These are phyloP conservation scores for Paramecium bursaria DNA, from an alignment of 73 alveolate genomes.

Conservation along the genomic window DNA sequence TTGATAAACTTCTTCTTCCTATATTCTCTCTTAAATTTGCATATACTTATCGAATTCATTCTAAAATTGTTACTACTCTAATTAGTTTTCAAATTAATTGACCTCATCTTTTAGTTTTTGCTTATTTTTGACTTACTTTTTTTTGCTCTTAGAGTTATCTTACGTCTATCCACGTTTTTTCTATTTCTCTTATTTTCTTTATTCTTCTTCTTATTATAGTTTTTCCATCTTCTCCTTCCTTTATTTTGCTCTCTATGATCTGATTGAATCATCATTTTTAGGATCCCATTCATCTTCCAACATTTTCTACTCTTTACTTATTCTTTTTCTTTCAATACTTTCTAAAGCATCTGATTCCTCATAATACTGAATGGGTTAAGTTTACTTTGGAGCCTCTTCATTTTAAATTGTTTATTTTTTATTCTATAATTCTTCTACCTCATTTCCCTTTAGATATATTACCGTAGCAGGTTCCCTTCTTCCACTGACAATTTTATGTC, in stretches of 20 bases:
- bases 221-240: constrained; percentile 37
- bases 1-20: constrained; percentile 20
- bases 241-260: constrained; percentile 19
- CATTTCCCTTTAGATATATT: constrained; percentile 34
- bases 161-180: neutral
- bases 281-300: constrained; percentile 65
- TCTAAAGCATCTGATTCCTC: neutral
- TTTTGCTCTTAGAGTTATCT: neutral
- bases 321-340: constrained; percentile 1
- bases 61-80: neutral
- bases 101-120: neutral
- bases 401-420: neutral
- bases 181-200: neutral
- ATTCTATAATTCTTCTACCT: neutral
- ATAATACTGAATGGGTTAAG: neutral
- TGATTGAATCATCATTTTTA: constrained; percentile 12
- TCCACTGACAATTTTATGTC: neutral
- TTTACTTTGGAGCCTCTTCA: neutral
- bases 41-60: neutral
- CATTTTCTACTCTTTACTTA: constrained; percentile 27
- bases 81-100: constrained; percentile 2
- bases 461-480: neutral
- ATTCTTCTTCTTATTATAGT: constrained; percentile 16
- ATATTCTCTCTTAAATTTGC: neutral
- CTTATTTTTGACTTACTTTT: neutral